Percentiles rank a stretch among this genome's conserved stretches.
These are phyloP conservation scores for Botryotinia globosa DNA, from an alignment of 2,329 filamentous ascomycete species.

Conservation along the genomic window DNA sequence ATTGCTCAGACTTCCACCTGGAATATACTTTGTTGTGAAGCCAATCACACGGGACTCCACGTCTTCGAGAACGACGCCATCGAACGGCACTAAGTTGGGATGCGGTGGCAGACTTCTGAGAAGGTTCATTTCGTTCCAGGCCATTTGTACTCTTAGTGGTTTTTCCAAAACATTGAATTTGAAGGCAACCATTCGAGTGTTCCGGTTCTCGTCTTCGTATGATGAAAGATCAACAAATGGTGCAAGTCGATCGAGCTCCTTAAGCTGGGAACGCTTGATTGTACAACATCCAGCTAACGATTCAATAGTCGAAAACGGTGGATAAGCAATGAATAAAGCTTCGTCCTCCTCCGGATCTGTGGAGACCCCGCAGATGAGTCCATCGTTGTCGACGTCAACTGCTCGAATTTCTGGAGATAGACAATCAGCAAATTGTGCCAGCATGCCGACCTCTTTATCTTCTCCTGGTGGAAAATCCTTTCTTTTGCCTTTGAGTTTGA, in stretches of 20 bases:
- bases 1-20: background rate
- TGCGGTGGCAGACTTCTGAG: background rate
- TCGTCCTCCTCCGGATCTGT: background rate
- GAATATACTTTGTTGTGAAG: background rate
- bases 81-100: background rate
- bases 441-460: background rate
- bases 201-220: background rate
- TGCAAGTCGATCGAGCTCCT: background rate
- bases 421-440: background rate
- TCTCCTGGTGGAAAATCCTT: too few relatives aligned
- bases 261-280: background rate
- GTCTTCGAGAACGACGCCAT: background rate
- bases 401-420: background rate
- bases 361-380: background rate
- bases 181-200: background rate
- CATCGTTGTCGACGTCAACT: background rate
- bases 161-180: background rate
- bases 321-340: background rate
- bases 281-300: background rate
- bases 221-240: background rate
- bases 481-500: background rate
- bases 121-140: background rate
- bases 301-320: background rate
- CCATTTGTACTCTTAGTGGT: background rate
- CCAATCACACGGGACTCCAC: conserved; percentile 1